Evolutionary conservation across 805 yeast genomes (phyloP).

Genomic region (Saccharomycopsis sp.): DNA sequence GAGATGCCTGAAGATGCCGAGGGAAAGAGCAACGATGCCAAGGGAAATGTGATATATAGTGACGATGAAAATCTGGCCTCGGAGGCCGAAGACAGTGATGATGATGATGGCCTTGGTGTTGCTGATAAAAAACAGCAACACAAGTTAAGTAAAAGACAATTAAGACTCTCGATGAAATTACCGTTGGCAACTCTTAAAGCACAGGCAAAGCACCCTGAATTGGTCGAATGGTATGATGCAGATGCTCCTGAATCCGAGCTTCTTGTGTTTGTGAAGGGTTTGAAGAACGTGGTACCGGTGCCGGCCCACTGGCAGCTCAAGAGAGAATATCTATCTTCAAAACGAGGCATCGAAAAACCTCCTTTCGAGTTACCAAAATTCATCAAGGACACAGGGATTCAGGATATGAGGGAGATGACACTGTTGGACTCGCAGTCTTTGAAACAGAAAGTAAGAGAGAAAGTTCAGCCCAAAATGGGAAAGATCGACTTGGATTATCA

Average conservation of each 20-base stretch:
- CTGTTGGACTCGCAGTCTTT: slow-evolving; percentile 45
- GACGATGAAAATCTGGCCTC: slow-evolving; percentile 22
- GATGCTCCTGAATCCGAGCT: slow-evolving; percentile 76
- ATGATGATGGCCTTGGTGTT: slow-evolving; percentile 24
- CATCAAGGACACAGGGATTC: slow-evolving; percentile 77
- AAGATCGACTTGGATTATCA: slow-evolving; percentile 79
- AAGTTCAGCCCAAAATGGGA: slow-evolving; percentile 87
- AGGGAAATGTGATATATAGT: slow-evolving; percentile 16
- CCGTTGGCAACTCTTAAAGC: slow-evolving; percentile 66
- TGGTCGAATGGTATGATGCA: slow-evolving; percentile 81
- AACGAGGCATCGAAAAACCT: slow-evolving; percentile 57
- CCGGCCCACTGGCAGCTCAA: slow-evolving; percentile 83
- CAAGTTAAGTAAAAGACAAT: slow-evolving; percentile 42
- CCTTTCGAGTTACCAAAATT: slow-evolving; percentile 76
- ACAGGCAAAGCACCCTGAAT: slow-evolving; percentile 53
- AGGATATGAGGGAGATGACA: slow-evolving; percentile 69
- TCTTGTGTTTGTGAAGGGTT: slow-evolving; percentile 49
- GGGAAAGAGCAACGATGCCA: slow-evolving; percentile 16
- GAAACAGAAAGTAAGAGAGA: slow-evolving; percentile 70
- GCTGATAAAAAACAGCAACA: slow-evolving; percentile 23
- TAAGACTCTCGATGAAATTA: slow-evolving; percentile 46
- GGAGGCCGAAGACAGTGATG: slow-evolving; percentile 19
- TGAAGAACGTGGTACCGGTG: slow-evolving; percentile 63
- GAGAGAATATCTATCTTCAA: slow-evolving; percentile 62
- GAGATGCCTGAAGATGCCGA: slow-evolving; percentile 24